Percentiles rank a stretch among this genome's conserved stretches.
Conservation (phyloP, 768 basidiomycete species). For the Termitomyces sp. region DNA sequence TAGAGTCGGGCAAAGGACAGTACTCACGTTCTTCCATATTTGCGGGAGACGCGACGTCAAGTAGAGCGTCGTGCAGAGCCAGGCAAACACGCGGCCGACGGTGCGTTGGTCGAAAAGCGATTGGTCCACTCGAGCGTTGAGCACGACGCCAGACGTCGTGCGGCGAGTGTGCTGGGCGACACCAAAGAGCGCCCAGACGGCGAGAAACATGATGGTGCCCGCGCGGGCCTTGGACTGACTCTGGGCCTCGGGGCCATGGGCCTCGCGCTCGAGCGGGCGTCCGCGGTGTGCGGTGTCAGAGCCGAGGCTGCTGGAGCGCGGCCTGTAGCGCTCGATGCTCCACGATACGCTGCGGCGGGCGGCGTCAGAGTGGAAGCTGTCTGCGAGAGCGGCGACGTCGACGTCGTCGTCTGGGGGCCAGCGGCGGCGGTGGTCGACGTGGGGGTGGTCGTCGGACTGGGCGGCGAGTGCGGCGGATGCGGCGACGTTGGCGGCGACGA, state of each 20-base stretch:
- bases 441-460: constrained; percentile 46
- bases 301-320: constrained; percentile 43
- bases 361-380: constrained; percentile 76
- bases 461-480: constrained; percentile 66
- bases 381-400: constrained; percentile 54
- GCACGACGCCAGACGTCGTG: constrained; percentile 39
- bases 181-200: constrained; percentile 70
- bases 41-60: constrained; percentile 92
- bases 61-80: constrained; percentile 91
- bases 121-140: constrained; percentile 22
- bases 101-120: constrained; percentile 48
- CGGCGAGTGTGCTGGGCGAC: constrained; percentile 32
- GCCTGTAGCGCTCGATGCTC: constrained; percentile 51
- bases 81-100: constrained; percentile 88
- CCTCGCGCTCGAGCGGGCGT: constrained; percentile 37
- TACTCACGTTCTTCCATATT: constrained; percentile 97
- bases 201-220: constrained; percentile 71
- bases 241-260: constrained; percentile 8
- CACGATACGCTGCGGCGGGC: constrained; percentile 54
- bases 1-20: background rate
- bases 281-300: constrained; percentile 34
- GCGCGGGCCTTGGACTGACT: constrained; percentile 61
- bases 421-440: constrained; percentile 20
- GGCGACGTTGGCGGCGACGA: constrained; percentile 68
- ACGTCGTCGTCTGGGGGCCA: constrained; percentile 27